These are phyloP conservation scores for Inga laurina DNA, from an alignment of 306 rosid genomes.

Conservation along the genomic window DNA sequence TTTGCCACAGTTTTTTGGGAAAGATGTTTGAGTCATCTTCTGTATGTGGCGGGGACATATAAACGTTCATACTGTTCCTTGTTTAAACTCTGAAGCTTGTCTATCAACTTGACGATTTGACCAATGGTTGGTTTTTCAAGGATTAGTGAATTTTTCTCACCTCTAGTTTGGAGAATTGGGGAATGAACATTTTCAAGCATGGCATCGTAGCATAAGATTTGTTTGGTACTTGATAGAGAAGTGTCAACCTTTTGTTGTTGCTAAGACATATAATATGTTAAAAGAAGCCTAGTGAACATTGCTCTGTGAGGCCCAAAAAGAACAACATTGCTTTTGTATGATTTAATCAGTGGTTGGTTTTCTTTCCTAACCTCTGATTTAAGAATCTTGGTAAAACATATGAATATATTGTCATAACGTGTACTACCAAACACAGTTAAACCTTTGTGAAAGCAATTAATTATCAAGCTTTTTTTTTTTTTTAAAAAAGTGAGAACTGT, in stretches of 20 bases:
- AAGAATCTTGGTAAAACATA: not conserved
- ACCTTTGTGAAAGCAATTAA: not conserved
- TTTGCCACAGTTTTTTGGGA: conserved; percentile 4
- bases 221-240: not conserved
- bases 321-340: not conserved
- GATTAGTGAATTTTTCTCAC: conserved; percentile 2
- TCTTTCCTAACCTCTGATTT: not conserved
- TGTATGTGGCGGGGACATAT: not conserved
- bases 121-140: conserved; percentile 5
- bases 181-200: not conserved
- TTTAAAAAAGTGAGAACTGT: not conserved
- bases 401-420: not conserved
- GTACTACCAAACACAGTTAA: not conserved
- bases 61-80: not conserved
- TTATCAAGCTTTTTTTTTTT: not conserved
- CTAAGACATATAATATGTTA: not conserved
- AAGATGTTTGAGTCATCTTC: conserved; percentile 7
- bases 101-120: conserved; percentile 27
- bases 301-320: not conserved
- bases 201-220: not conserved
- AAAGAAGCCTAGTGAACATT: not conserved
- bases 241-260: not conserved
- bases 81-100: conserved; percentile 2
- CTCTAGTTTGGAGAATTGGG: conserved; percentile 11
- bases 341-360: not conserved